Percentiles rank a stretch among this genome's conserved stretches.
Conservation (phyloP, 2,329 filamentous ascomycete genomes). For the Chalara sp. region DNA sequence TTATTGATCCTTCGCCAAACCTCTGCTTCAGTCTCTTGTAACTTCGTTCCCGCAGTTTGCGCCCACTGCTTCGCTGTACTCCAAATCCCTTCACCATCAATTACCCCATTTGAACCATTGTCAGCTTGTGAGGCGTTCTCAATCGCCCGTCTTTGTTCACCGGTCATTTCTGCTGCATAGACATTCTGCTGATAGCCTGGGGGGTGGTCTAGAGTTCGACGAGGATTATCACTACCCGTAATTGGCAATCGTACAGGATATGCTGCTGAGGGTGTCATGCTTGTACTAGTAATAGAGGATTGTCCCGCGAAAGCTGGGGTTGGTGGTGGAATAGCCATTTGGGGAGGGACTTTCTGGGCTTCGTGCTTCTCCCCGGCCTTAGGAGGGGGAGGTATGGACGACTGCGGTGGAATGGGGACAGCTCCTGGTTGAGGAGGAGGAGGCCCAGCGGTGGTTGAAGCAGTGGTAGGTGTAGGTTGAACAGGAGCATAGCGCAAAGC, state of each 20-base stretch:
- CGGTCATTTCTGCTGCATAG: slow-evolving; percentile 44
- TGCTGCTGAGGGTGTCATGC: slow-evolving; percentile 19
- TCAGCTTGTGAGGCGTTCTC: slow-evolving; percentile 12
- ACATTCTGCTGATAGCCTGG: slow-evolving; percentile 50
- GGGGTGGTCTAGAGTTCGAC: slow-evolving; percentile 25
- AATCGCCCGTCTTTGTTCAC: slow-evolving; percentile 32
- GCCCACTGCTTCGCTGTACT: slow-evolving; percentile 51
- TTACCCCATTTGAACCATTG: slow-evolving; percentile 5
- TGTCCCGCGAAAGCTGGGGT: slow-evolving; percentile 32
- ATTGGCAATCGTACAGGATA: slow-evolving; percentile 17
- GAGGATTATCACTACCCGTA: slow-evolving; percentile 6
- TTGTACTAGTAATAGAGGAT: slow-evolving; percentile 37
- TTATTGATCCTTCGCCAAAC: slow-evolving; percentile 60
- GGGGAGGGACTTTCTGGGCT: slow-evolving; percentile 35
- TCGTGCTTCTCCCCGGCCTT: slow-evolving; percentile 40
- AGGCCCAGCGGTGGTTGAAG: slow-evolving; percentile 31
- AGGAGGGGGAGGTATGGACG: slow-evolving; percentile 42
- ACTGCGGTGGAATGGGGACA: slow-evolving; percentile 36
- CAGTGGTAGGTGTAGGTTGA: slow-evolving; percentile 38
- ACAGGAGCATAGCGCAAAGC: slow-evolving; percentile 28
- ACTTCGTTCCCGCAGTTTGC: slow-evolving; percentile 47
- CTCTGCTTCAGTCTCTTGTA: slow-evolving; percentile 52
- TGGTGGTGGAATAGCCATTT: slow-evolving; percentile 47
- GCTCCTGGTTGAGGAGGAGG: slow-evolving; percentile 53
- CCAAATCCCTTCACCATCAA: slow-evolving; percentile 43